phyloP scores from a whole-genome alignment of 2,329 filamentous ascomycete species.

The Microsporum canis region DNA sequence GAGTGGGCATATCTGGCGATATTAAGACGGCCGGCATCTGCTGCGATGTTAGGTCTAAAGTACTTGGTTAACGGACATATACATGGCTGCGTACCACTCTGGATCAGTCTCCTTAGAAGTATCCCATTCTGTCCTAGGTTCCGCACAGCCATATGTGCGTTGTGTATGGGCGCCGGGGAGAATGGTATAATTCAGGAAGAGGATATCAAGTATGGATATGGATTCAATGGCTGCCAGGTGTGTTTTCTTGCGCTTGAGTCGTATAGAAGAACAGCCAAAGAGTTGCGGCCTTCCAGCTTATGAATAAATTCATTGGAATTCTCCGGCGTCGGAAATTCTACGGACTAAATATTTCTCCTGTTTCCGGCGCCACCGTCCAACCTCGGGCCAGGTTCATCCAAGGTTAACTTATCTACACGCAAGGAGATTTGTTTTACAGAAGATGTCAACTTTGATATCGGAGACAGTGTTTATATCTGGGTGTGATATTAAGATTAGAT shows the following conservation, averaged over 20 bases:
- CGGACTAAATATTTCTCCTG: not conserved
- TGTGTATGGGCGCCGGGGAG: not conserved
- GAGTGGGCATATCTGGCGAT: not conserved
- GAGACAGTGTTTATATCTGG: not conserved
- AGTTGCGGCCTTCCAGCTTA: not conserved
- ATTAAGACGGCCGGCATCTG: not conserved
- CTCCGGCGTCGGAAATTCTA: slow-evolving; percentile 1
- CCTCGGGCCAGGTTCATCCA: not conserved
- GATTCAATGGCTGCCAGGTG: not conserved
- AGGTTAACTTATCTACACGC: not conserved
- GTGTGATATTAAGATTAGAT: slow-evolving; percentile 1
- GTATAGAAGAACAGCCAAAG: not conserved
- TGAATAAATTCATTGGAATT: not conserved
- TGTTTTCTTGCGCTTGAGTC: not conserved
- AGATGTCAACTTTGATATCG: not conserved
- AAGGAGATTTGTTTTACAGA: not conserved
- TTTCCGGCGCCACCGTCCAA: not conserved
- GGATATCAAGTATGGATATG: not conserved
- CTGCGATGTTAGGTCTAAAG: not conserved
- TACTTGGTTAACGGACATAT: not conserved
- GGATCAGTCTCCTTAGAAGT: slow-evolving; percentile 3
- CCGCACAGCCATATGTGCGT: slow-evolving; percentile 3
- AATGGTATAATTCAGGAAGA: not conserved
- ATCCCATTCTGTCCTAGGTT: slow-evolving; percentile 1
- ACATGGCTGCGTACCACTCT: not conserved